These are phyloP conservation scores for Capsicum rhomboideum DNA, from an alignment of 257 asterid genomes.

Conservation along the genomic window DNA sequence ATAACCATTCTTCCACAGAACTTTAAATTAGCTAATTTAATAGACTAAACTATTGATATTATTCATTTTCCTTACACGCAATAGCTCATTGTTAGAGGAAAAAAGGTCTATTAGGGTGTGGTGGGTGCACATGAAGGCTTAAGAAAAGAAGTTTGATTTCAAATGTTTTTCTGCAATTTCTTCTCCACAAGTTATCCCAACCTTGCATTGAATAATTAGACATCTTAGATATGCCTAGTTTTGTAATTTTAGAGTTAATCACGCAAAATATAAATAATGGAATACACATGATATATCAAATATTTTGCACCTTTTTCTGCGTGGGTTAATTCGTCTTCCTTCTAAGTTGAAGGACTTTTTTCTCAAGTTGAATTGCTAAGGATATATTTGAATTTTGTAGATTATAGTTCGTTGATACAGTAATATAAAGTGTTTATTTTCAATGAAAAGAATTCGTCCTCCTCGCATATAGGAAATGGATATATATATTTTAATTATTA, in stretches of 20 bases:
- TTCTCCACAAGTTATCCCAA: background rate
- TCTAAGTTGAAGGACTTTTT: background rate
- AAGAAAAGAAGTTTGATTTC: background rate
- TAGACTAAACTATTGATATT: background rate
- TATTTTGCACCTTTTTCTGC: background rate
- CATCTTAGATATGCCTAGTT: background rate
- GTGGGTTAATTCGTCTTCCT: background rate
- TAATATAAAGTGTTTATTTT: too few relatives aligned
- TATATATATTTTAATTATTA: too few relatives aligned
- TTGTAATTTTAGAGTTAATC: background rate
- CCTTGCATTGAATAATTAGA: background rate
- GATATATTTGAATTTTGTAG: background rate
- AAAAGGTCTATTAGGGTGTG: background rate
- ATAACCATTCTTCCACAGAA: background rate
- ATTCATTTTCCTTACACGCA: background rate
- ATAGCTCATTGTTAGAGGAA: background rate
- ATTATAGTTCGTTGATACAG: background rate
- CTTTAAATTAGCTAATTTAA: background rate
- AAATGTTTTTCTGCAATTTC: background rate
- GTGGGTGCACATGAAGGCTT: background rate
- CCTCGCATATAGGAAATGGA: too few relatives aligned
- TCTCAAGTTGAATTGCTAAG: background rate
- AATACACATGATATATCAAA: background rate
- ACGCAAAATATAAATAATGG: background rate
- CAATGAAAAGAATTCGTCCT: too few relatives aligned